Evolutionary conservation across 371 early-diverging fungal species (phyloP).

Genomic region (Chytridium lagenaria): DNA sequence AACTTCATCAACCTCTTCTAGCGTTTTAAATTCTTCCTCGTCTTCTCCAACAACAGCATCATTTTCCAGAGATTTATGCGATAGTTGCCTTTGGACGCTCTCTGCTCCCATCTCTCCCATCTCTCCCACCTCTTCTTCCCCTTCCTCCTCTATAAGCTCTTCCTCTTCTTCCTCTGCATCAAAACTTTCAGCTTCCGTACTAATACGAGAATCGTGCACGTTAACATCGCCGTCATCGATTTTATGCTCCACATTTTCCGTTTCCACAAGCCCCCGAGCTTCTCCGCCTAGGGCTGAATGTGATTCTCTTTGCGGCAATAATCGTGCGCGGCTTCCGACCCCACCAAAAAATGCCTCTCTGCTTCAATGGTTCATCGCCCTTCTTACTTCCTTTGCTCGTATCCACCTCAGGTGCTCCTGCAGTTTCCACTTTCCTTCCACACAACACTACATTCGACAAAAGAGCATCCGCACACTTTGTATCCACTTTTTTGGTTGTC

Average conservation of each 20-base stretch:
- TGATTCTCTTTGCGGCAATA: too few relatives aligned
- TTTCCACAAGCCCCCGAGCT: too few relatives aligned
- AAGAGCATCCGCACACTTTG: not conserved
- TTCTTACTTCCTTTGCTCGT: too few relatives aligned
- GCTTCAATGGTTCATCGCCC: not conserved
- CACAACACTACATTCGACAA: slow-evolving; percentile 4
- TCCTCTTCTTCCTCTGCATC: slow-evolving; percentile 17
- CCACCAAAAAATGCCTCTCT: slow-evolving; percentile 15
- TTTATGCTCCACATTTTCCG: too few relatives aligned
- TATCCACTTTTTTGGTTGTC: not conserved
- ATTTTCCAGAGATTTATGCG: not conserved
- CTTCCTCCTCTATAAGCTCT: slow-evolving; percentile 19
- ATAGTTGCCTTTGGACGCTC: not conserved
- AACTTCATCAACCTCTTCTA: slow-evolving; percentile 44
- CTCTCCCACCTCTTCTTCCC: slow-evolving; percentile 25
- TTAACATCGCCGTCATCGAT: too few relatives aligned
- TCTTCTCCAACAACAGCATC: not conserved
- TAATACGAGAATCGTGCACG: too few relatives aligned
- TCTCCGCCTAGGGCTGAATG: too few relatives aligned
- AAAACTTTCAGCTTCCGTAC: not conserved
- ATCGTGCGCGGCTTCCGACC: not conserved
- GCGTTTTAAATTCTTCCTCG: not conserved
- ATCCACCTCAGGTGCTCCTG: not conserved
- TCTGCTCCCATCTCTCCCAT: slow-evolving; percentile 1
- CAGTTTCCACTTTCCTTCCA: slow-evolving; percentile 7